phyloP scores from a whole-genome alignment of 306 rosid genomes.

The Medicago ruthenica region DNA sequence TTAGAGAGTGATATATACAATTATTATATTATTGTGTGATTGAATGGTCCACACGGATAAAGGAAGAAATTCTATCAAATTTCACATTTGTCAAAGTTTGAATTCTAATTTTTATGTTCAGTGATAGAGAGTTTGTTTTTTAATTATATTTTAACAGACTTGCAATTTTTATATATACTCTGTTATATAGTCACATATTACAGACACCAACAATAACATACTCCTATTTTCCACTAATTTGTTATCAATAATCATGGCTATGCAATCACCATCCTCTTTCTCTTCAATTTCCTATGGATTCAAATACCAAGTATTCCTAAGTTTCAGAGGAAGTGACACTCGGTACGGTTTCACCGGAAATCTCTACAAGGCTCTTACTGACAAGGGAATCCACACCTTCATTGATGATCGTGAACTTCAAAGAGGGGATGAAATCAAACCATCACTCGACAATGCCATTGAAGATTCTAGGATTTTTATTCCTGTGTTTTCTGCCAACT shows the following conservation, averaged over 20 bases:
- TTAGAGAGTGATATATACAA: too few relatives aligned
- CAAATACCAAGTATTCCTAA: neutral
- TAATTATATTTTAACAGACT: too few relatives aligned
- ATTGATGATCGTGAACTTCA: neutral
- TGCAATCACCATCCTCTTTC: neutral
- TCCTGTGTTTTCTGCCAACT: neutral
- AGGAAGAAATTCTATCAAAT: too few relatives aligned
- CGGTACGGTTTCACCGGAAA: neutral
- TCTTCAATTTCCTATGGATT: neutral
- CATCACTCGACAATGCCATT: neutral
- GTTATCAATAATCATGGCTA: neutral
- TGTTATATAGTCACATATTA: too few relatives aligned
- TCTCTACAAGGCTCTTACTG: too few relatives aligned
- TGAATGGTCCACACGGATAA: too few relatives aligned
- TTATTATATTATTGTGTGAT: too few relatives aligned
- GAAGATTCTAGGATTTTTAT: neutral
- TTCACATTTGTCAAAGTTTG: too few relatives aligned
- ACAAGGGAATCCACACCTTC: neutral
- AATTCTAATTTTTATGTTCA: accelerated
- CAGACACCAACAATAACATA: too few relatives aligned
- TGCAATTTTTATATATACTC: too few relatives aligned
- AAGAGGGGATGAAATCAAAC: neutral
- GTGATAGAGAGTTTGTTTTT: too few relatives aligned
- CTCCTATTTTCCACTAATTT: too few relatives aligned
- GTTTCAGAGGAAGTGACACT: neutral